Evolutionary conservation across 2,329 filamentous ascomycete genomes (phyloP), one percentile per base, ranked within the genome.

Genomic region (Nigrospora oryzae): DNA sequence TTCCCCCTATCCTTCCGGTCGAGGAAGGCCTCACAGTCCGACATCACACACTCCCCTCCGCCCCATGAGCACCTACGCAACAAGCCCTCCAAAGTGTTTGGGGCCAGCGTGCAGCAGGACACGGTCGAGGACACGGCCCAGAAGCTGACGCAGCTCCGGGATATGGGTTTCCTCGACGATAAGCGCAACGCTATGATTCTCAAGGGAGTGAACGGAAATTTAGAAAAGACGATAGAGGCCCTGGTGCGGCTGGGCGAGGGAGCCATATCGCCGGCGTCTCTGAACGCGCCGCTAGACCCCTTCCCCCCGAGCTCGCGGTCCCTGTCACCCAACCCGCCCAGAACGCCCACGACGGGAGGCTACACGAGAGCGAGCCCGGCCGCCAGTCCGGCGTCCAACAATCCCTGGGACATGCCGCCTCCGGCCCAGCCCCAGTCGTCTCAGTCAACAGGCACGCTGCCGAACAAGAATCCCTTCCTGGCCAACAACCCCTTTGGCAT

Each of bases 131-230:
- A 82, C 46, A 74, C 83, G 44, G 88, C 94, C 37, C 73, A 76
- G 41, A 97, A 97, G 62, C 65, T 97, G 60, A 71, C 73, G 3
- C 82, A 80, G 43, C 68, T 98, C 46, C 79, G 82, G 45, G 89
- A 96, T 46, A 95, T 97, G 89, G 93, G 93, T 0, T 98, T 98
- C 56, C 71, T 70, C 4, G 89, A 98, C 59, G 81, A 84, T 36
- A 86, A 84, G 54, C 80, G 86, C 47, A 97, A 96, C 58, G 74
- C 80, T 5, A 81, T 84, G 43, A 81, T 96, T 23, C 68, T 98
- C 15, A 90, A 89, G 60, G 85, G 86, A 3, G 75, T 94, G 30
- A 83, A 85, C 57, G 90, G 91, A 4, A 90, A 93, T 58, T 60
- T 98, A 46, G 89, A 96, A 54, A 84, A 81, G 62, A 82, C 91